Base-by-base conservation (phyloP, 148 eudicot genomes). In the Heliamphora exappendiculata region DNA sequence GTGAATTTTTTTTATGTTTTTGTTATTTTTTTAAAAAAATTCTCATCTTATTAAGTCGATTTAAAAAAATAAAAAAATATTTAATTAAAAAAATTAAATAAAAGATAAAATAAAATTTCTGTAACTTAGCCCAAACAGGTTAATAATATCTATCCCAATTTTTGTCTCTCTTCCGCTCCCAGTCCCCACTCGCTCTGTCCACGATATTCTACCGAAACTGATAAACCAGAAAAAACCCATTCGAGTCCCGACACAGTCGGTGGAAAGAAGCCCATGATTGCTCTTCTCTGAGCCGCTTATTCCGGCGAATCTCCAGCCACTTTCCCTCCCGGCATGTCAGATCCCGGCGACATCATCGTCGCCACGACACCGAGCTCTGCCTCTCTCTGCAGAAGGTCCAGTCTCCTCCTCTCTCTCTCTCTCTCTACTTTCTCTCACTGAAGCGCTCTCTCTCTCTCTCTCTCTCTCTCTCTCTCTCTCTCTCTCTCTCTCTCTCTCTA, bases 221-320 rank as follows among this genome's bases (percentile, higher is more conserved):
- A 66, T 66, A n/a, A 41, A 66, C 41, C 26, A 71, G 66, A 79
- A 67, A 80, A 83, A 74, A 20, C 64, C 64, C 67, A 34, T 41
- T 78, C 75, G 34, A 63, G 78, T n/a, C 58, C 86, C 79, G 83
- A 78, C 78, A 39, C 34, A 58, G 49, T 55, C 49, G 64, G 63
- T 75, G 69, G 85, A 60, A 29, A 28, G 75, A 37, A 12, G 26
- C 34, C 69, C 41, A 44, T 51, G 53, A 31, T 42, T 66, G 17
- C 63, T 74, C 78, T 41, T 60, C 47, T 67, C 67, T 7, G 45
- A 12, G 5, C 70, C 81, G 28, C 66, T 65, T 71, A 14, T 5
- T 53, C 0, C 80, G 82, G 80, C 80, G 77, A 26, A 24, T 70
- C 75, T 75, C 88, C 85, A 83, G 76, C 85, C 34, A 74, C 72